A percentile compares a stretch with the other conserved stretches of the same genome.
Conservation (phyloP, 192 early-diverging fungal species). For the Powellomyces hirtus region DNA sequence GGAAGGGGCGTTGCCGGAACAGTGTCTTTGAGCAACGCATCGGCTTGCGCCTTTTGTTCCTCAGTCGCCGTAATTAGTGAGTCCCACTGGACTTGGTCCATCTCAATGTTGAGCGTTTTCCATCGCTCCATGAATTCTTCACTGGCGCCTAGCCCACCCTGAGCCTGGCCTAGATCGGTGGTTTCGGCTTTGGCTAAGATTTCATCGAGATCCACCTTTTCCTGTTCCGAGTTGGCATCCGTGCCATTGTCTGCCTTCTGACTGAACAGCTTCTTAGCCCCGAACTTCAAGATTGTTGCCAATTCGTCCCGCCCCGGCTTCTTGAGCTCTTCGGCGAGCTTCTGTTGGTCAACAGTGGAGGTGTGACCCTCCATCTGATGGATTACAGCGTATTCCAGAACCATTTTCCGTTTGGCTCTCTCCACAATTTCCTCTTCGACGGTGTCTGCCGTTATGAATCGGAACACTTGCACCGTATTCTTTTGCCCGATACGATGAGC, state of each 20-base stretch:
- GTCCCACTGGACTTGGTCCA: slow-evolving; percentile 81
- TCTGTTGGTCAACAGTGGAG: slow-evolving; percentile 37
- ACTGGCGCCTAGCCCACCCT: slow-evolving; percentile 59
- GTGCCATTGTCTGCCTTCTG: slow-evolving; percentile 61
- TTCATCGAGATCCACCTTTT: slow-evolving; percentile 92
- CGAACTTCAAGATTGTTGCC: slow-evolving; percentile 95
- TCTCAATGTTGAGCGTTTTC: slow-evolving; percentile 84
- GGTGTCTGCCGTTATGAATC: slow-evolving; percentile 94
- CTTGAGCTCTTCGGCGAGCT: slow-evolving; percentile 32
- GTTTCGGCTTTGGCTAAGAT: slow-evolving; percentile 94
- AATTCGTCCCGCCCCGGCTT: slow-evolving; percentile 81
- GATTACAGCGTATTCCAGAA: slow-evolving; percentile 98
- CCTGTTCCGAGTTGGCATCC: slow-evolving; percentile 41
- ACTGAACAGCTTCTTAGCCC: slow-evolving; percentile 94
- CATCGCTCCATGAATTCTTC: slow-evolving; percentile 96
- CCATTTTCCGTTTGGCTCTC: slow-evolving; percentile 99
- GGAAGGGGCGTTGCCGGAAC: slow-evolving; percentile 22
- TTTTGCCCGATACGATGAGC: slow-evolving; percentile 96
- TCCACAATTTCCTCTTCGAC: slow-evolving; percentile 99
- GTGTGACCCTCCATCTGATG: slow-evolving; percentile 99
- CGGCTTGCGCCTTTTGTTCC: slow-evolving; percentile 64
- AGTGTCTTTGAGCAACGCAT: slow-evolving; percentile 16
- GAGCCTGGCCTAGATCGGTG: slow-evolving; percentile 69
- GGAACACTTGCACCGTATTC: slow-evolving; percentile 94
- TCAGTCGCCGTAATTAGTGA: slow-evolving; percentile 90